Base-by-base conservation (phyloP, 306 rosid genomes). In the Cucurbita moschata region DNA sequence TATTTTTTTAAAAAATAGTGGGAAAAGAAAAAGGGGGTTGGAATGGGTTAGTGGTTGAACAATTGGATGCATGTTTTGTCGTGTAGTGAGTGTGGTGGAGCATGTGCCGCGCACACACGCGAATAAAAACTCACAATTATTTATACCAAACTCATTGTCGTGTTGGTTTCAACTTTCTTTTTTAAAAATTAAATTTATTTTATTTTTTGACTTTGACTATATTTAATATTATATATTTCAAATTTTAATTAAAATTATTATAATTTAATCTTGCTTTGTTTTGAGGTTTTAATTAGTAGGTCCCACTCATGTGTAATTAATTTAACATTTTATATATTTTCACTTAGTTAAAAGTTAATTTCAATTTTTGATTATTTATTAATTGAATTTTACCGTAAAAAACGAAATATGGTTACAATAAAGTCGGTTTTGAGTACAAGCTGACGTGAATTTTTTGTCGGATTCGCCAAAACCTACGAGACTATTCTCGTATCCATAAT, bases 51-150 rank as follows among this genome's bases (percentile, higher is more conserved):
- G 83, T 79, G 96, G 86, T 89, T 79, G 77, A 77, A 83, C 61
- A 71, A 82, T 82, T 87, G 87, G 81, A 81, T 65, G 85, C 52
- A 76, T 79, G 6, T 43, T 67, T 69, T 79, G 89, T 83, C 86
- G 74, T 61, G 55, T 59, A 43, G 65, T 76, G 63, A 62, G 37
- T 59, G 83, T 80, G 96, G 91, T 82, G 13, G 73, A 80, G 84
- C 89, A 85, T 81, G 91, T 86, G 94, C 86, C 84, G 78, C 91
- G 78, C 83, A 67, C 68, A 73, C 85, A 63, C 63, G 65, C 64
- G 53, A 64, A 26, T 57, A 54, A 13, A 68, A 71, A 71, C 46
- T 13, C 67, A 26, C 47, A 30, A 71, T 49, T 71, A 71, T 71
- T 63, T 60, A 77, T 61, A 76, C 85, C 88, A 78, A 81, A 77